Percentiles rank a stretch among this genome's conserved stretches.
Evolutionary conservation across 2,329 filamentous ascomycete genomes (phyloP).

Genomic region (Bipolaris gigantea): DNA sequence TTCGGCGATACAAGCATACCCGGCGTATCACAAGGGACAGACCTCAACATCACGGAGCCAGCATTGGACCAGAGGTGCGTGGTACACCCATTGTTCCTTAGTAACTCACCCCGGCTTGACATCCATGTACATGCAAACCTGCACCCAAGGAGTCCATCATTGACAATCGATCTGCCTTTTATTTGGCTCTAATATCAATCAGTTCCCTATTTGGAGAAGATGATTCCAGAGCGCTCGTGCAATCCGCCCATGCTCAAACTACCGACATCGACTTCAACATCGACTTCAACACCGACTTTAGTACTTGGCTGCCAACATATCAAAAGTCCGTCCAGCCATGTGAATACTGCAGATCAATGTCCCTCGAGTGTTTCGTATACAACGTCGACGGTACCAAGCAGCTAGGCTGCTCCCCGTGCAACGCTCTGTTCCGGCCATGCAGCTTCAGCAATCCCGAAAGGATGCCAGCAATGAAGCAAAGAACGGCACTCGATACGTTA

Average conservation of each 20-base stretch:
- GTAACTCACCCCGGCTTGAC: neutral
- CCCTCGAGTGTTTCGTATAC: conserved; percentile 53
- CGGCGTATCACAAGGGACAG: conserved; percentile 22
- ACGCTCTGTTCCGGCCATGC: conserved; percentile 53
- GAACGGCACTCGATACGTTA: conserved; percentile 51
- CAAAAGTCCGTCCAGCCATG: conserved; percentile 51
- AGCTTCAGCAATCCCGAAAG: conserved; percentile 48
- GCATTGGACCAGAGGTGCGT: conserved; percentile 22
- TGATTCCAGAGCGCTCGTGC: conserved; percentile 7
- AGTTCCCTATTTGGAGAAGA: conserved; percentile 6
- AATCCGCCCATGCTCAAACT: conserved; percentile 9
- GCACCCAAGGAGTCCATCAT: neutral
- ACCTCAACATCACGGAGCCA: conserved; percentile 1
- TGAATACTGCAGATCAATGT: conserved; percentile 52
- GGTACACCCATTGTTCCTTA: neutral
- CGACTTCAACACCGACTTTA: conserved; percentile 49
- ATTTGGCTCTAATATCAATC: conserved; percentile 8
- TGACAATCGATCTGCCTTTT: neutral
- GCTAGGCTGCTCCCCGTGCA: conserved; percentile 51
- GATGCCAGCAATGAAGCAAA: conserved; percentile 34
- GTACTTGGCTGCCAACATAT: conserved; percentile 52
- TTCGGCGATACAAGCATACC: conserved; percentile 44
- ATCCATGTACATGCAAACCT: neutral
- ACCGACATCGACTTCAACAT: conserved; percentile 30
- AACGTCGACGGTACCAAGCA: conserved; percentile 44